A percentile compares a stretch with the other conserved stretches of the same genome.
These are phyloP conservation scores for Termitomyces sp. DNA, from an alignment of 768 basidiomycete species.

Conservation along the genomic window DNA sequence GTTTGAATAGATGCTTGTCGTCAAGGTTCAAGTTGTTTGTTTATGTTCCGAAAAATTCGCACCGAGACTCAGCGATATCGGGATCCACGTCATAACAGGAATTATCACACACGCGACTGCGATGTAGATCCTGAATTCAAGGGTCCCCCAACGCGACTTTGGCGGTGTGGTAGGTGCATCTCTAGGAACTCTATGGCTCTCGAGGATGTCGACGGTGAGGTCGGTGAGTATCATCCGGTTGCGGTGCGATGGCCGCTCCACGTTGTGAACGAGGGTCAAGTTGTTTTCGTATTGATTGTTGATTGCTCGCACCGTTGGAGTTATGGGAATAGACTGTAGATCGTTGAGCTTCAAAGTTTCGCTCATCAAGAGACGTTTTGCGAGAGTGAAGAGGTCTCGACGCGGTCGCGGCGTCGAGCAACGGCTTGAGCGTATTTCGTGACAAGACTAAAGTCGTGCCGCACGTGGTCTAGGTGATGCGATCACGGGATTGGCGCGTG, in stretches of 20 bases:
- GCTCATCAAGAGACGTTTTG: not conserved
- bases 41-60: slow-evolving; percentile 24
- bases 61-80: slow-evolving; percentile 71
- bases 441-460: not conserved
- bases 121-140: slow-evolving; percentile 79
- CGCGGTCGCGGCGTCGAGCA: not conserved
- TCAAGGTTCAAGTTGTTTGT: not conserved
- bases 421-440: too few relatives aligned
- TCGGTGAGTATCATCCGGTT: slow-evolving; percentile 25
- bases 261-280: slow-evolving; percentile 1
- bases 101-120: slow-evolving; percentile 54
- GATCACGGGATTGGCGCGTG: slow-evolving; percentile 1
- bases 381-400: not conserved
- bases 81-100: slow-evolving; percentile 73
- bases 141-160: slow-evolving; percentile 58
- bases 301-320: not conserved
- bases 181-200: slow-evolving; percentile 22
- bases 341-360: not conserved
- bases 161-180: slow-evolving; percentile 27
- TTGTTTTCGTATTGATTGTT: not conserved
- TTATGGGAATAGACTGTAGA: not conserved
- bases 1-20: not conserved
- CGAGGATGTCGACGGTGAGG: slow-evolving; percentile 54
- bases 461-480: not conserved
- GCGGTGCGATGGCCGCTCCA: slow-evolving; percentile 2